Conservation (phyloP, 169 alveolate genomes). For the Plasmodium fragile region DNA sequence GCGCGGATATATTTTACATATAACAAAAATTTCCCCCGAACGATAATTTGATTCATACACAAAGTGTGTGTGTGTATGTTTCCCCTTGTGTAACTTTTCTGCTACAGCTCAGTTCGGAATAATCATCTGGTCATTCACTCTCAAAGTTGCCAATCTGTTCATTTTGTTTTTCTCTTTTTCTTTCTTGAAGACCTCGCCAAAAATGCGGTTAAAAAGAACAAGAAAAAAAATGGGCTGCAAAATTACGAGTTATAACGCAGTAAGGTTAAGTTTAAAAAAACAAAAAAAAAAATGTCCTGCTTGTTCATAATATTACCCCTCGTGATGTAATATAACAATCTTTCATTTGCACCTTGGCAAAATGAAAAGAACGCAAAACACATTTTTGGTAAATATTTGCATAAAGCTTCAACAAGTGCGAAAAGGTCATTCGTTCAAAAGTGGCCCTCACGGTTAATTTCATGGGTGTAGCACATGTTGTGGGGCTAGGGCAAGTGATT, state of each 20-base stretch:
- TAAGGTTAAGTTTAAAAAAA: too few relatives aligned
- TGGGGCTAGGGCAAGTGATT: not conserved
- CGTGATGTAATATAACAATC: not conserved
- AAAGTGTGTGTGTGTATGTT: not conserved
- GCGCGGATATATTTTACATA: constrained; percentile 2
- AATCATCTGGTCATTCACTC: not conserved
- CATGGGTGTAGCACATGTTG: not conserved
- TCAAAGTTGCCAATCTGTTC: not conserved
- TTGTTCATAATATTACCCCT: not conserved
- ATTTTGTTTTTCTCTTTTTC: not conserved
- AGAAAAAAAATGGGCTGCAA: not conserved
- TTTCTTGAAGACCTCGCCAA: not conserved
- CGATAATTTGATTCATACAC: not conserved
- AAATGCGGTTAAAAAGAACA: not conserved
- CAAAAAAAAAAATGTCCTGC: not conserved
- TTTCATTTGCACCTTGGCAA: not conserved
- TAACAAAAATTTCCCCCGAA: not conserved
- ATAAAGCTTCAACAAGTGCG: not conserved
- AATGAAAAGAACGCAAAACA: not conserved
- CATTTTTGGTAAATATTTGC: not conserved
- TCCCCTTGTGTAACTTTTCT: not conserved
- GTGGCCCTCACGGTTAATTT: not conserved
- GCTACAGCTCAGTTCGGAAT: not conserved
- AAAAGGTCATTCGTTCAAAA: not conserved
- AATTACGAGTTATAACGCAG: not conserved